These are phyloP conservation scores for Neurospora terricola DNA, from an alignment of 495 filamentous ascomycete species.

Conservation along the genomic window DNA sequence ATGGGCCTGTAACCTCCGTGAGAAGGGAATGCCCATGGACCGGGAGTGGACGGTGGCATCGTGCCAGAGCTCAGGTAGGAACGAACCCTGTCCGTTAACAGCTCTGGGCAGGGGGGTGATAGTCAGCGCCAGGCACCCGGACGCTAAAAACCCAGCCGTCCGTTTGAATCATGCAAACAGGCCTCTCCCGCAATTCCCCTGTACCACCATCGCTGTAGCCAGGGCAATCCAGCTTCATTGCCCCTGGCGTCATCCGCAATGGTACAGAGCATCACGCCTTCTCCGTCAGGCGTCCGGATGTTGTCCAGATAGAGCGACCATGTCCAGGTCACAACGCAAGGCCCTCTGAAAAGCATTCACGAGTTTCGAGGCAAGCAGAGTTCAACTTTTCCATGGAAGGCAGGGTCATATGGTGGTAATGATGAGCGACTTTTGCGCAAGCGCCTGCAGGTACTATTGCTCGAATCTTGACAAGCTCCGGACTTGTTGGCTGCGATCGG, in stretches of 20 bases:
- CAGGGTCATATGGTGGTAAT: neutral
- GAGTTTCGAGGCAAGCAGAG: neutral
- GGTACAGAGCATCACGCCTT: neutral
- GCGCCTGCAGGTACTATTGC: neutral
- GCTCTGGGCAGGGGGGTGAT: neutral
- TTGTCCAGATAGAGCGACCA: neutral
- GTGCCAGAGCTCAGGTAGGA: slow-evolving; percentile 5
- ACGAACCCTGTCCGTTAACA: slow-evolving; percentile 4
- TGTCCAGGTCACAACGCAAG: neutral
- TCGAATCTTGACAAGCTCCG: neutral
- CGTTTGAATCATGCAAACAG: neutral
- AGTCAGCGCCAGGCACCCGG: neutral
- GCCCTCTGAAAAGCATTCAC: neutral
- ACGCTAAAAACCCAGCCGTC: slow-evolving; percentile 2
- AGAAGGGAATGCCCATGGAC: neutral
- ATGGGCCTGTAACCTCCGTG: neutral
- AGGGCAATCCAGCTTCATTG: neutral
- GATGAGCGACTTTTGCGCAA: neutral
- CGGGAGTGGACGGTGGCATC: slow-evolving; percentile 6
- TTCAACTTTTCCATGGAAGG: neutral
- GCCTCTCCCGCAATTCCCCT: neutral
- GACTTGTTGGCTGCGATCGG: neutral
- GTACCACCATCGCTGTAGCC: neutral
- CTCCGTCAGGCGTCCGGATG: neutral
- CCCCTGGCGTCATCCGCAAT: neutral